Percentiles rank a stretch among this genome's conserved stretches.
Evolutionary conservation across 2,329 filamentous ascomycete genomes (phyloP).

Genomic region (Colletotrichum horii): DNA sequence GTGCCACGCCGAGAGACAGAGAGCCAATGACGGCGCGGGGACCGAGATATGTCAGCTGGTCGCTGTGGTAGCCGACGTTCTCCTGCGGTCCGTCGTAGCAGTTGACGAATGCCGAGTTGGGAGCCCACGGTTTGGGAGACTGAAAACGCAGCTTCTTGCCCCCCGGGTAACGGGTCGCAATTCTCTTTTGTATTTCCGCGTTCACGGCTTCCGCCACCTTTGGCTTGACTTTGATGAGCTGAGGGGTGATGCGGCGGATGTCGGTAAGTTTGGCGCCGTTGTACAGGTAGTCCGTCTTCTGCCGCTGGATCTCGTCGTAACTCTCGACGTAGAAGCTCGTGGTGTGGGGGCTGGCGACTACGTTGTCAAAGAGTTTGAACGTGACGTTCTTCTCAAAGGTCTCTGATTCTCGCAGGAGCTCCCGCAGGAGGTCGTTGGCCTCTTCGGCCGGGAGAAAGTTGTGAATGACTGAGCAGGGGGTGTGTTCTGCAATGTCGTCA

Average conservation of each 20-base stretch:
- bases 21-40: constrained; percentile 89
- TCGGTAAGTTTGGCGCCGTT: constrained; percentile 80
- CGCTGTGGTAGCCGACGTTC: constrained; percentile 89
- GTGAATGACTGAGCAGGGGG: constrained; percentile 90
- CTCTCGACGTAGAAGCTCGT: constrained; percentile 83
- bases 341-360: constrained; percentile 86
- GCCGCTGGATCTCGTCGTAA: constrained; percentile 69
- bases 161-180: constrained; percentile 68
- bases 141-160: constrained; percentile 81
- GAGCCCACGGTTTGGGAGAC: constrained; percentile 73
- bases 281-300: constrained; percentile 84
- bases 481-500: constrained; percentile 79
- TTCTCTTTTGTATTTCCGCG: constrained; percentile 73
- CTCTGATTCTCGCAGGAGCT: constrained; percentile 76
- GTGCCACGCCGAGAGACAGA: constrained; percentile 86
- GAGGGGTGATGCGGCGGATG: constrained; percentile 76
- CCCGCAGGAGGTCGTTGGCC: constrained; percentile 75
- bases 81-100: constrained; percentile 85
- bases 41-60: constrained; percentile 92
- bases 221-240: constrained; percentile 72
- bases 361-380: constrained; percentile 88
- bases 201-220: constrained; percentile 81
- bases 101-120: constrained; percentile 94
- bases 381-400: constrained; percentile 69
- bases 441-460: constrained; percentile 79